Conservation (phyloP, 768 basidiomycete genomes). For the Glaciozyma antarctica region DNA sequence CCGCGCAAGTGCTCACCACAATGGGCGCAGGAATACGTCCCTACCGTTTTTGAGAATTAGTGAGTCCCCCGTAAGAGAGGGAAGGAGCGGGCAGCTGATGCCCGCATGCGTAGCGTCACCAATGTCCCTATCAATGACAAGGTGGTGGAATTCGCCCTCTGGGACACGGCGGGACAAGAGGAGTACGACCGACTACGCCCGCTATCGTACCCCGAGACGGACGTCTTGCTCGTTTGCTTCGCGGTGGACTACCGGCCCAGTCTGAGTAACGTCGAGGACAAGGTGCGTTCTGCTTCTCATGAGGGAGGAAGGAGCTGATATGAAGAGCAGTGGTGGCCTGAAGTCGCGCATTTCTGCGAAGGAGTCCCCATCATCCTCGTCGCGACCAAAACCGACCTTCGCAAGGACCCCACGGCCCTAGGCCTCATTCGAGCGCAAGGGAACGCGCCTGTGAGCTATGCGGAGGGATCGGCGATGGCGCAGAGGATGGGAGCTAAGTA, state of each 20-base stretch:
- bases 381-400: slow-evolving; percentile 86
- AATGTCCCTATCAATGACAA: slow-evolving; percentile 68
- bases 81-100: neutral
- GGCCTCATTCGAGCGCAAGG: slow-evolving; percentile 82
- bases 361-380: slow-evolving; percentile 82
- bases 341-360: slow-evolving; percentile 86
- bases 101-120: slow-evolving; percentile 67
- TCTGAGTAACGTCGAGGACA: slow-evolving; percentile 97
- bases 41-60: slow-evolving; percentile 90
- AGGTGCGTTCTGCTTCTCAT: slow-evolving; percentile 56
- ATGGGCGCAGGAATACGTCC: slow-evolving; percentile 64
- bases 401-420: slow-evolving; percentile 72
- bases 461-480: slow-evolving; percentile 76
- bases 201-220: slow-evolving; percentile 91
- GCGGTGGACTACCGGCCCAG: slow-evolving; percentile 95
- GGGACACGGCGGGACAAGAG: slow-evolving; percentile 99
- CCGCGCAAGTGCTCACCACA: neutral
- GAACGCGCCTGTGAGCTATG: slow-evolving; percentile 57
- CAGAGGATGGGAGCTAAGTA: slow-evolving; percentile 81
- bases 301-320: neutral
- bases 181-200: slow-evolving; percentile 98
- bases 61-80: neutral
- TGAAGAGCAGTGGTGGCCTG: slow-evolving; percentile 68
- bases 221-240: slow-evolving; percentile 98
- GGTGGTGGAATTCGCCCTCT: slow-evolving; percentile 87